Base-by-base conservation (phyloP, 352 stramenopile genomes). In the Pythium insidiosum region DNA sequence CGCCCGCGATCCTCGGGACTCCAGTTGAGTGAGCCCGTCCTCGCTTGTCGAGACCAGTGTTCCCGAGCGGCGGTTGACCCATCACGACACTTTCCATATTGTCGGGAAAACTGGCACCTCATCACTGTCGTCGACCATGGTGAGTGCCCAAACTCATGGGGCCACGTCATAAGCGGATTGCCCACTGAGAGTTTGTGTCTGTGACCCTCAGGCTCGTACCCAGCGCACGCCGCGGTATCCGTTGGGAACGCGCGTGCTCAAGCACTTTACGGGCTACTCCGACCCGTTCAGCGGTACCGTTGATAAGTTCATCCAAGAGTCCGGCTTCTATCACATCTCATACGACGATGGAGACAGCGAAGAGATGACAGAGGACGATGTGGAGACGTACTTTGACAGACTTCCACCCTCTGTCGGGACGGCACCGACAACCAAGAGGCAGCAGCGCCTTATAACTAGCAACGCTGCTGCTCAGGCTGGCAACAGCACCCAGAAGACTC, bases 301-400 rank as follows among this genome's bases (percentile, higher is more conserved):
- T 31, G 73, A 89, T 52, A 34, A 61, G 18, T 73, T 75, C 43
- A 58, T 67, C 13, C 31, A 57, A 5, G 36, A 51, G 4, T 79
- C 76, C 10, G 56, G 76, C 19, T 87, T 81, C 35, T 89, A 89
- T 38, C 73, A 87, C 45, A 74, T 89, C 47, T 66, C 57, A 10
- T 89, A 89, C 37, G 76, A 89, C 31, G 76, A 89, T 39, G 76
- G 73, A 19, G 76, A 89, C 49, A 85, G 69, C 26, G 76, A 89
- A 41, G 76, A 89, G 46, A 89, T 89, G 76, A 87, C 73, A 1
- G 76, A 89, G 45, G 63, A 73, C 15, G 76, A 89, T 34, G 56
- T 89, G 16, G 57, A 79, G 19, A 38, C 25, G 7, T 50, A 88
- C 39, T 65, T 72, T 10, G 20, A 60, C 12, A 42, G 31, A n/a